Base-by-base conservation (phyloP, 768 basidiomycete genomes). In the Exsudoporus frostii region DNA sequence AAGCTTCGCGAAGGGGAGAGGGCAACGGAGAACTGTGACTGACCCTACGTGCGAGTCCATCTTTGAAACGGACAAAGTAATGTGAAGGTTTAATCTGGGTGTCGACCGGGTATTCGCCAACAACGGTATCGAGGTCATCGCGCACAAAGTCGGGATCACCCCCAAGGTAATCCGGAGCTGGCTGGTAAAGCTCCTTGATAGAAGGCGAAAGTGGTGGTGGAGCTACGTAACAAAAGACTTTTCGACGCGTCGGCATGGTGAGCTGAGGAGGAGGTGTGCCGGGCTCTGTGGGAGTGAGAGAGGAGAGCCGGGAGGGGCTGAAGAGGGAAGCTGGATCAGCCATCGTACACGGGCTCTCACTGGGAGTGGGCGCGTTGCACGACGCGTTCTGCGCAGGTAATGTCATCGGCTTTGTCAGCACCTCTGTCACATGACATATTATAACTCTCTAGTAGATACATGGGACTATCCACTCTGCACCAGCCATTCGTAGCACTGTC, bases 31-130 rank as follows among this genome's bases (percentile, higher is more conserved):
- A 45, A 11, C 32, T 22, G 19, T 25, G 40, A 65, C 76, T 51
- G 53, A 86, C 88, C 71, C 78, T 83, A 59, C 79, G 75, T 11
- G 79, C 76, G 27, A 82, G 76, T n/a, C 83, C 86, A 17, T 77
- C 77, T 41, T 71, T 67, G 56, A 77, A 79, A 33, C 80, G 77
- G 39, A 82, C 87, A 68, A 79, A 90, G 64, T 83, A 88, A 61
- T 76, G 86, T 17, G 73, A 63, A n/a, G 66, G 63, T 20, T 58
- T 61, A 7, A 62, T 68, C 5, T 76, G 68, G 11, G 40, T 48
- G 19, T 53, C 54, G 20, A 60, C 37, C 4, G 60, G 66, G 54
- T 78, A 76, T 63, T 88, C 83, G 7, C 86, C 86, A 53, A 88
- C 76, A 25, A 90, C 73, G 55, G 80, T 74, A 34, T 76, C 72